These are phyloP conservation scores for Aechmea fasciata DNA, from an alignment of 176 grass and related monocot genomes.

Conservation along the genomic window DNA sequence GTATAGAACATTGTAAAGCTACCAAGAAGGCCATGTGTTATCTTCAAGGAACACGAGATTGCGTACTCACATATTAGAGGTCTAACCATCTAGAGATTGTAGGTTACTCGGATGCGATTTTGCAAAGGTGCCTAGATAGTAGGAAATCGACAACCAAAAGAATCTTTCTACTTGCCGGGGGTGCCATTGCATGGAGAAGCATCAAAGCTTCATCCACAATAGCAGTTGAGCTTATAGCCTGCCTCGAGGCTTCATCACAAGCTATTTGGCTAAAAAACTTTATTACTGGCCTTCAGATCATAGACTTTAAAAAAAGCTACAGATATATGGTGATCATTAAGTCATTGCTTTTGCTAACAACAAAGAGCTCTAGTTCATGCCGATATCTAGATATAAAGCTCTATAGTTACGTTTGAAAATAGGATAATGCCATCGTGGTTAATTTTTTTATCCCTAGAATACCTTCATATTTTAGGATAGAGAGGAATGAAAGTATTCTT, in stretches of 20 bases:
- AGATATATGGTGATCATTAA: constrained; percentile 17
- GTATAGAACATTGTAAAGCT: constrained; percentile 1
- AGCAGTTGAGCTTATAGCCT: not conserved
- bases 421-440: too few species aligned
- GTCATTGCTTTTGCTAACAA: not conserved
- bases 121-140: not conserved
- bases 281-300: not conserved
- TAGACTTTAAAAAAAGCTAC: not conserved
- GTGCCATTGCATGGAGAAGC: not conserved
- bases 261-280: constrained; percentile 10
- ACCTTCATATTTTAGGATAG: too few species aligned
- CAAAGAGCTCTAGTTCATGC: not conserved
- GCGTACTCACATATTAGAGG: constrained; percentile 3
- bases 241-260: not conserved
- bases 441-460: too few species aligned
- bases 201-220: not conserved
- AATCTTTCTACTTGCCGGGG: not conserved
- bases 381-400: not conserved
- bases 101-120: not conserved
- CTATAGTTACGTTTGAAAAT: too few species aligned
- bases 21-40: not conserved
- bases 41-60: constrained; percentile 1
- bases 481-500: too few species aligned
- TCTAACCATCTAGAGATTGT: constrained; percentile 3
- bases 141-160: not conserved